A percentile compares a stretch with the other conserved stretches of the same genome.
These are phyloP conservation scores for Saturnispora serradocipensis DNA, from an alignment of 805 yeast genomes.

Conservation along the genomic window DNA sequence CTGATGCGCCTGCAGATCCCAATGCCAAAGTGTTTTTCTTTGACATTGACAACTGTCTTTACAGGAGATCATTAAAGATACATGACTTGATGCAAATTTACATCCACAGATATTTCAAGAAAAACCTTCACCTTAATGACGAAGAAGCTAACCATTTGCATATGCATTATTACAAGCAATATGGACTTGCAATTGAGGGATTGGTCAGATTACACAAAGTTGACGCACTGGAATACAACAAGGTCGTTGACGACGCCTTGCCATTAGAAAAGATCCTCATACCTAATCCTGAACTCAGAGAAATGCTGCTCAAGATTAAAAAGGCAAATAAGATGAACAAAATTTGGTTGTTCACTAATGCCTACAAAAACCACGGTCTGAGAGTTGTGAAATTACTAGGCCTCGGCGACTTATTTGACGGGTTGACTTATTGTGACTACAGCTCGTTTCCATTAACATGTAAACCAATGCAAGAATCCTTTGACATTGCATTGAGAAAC, in stretches of 20 bases:
- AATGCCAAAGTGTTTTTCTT: constrained; percentile 51
- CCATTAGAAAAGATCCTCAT: constrained; percentile 72
- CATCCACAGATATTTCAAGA: constrained; percentile 74
- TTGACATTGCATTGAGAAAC: constrained; percentile 51
- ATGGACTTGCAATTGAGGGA: constrained; percentile 92
- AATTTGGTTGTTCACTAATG: constrained; percentile 91
- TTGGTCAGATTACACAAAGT: constrained; percentile 60
- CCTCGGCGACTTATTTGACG: constrained; percentile 88
- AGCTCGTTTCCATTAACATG: constrained; percentile 60
- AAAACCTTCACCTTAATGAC: constrained; percentile 48
- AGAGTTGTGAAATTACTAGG: constrained; percentile 76
- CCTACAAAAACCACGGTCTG: constrained; percentile 82
- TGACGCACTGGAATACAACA: constrained; percentile 82
- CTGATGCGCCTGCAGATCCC: constrained; percentile 18
- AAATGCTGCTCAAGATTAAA: constrained; percentile 39
- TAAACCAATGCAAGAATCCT: constrained; percentile 77
- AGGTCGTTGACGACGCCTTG: constrained; percentile 82
- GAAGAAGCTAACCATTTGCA: constrained; percentile 71
- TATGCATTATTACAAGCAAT: constrained; percentile 66
- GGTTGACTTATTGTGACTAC: constrained; percentile 89
- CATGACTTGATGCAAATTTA: constrained; percentile 83
- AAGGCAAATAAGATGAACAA: constrained; percentile 46
- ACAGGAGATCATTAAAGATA: constrained; percentile 62
- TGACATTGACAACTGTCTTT: constrained; percentile 91
- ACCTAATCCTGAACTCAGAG: constrained; percentile 49